A percentile compares a stretch with the other conserved stretches of the same genome.
Evolutionary conservation across 495 filamentous ascomycete species (phyloP).

Genomic region (Elasticomyces elasticus): DNA sequence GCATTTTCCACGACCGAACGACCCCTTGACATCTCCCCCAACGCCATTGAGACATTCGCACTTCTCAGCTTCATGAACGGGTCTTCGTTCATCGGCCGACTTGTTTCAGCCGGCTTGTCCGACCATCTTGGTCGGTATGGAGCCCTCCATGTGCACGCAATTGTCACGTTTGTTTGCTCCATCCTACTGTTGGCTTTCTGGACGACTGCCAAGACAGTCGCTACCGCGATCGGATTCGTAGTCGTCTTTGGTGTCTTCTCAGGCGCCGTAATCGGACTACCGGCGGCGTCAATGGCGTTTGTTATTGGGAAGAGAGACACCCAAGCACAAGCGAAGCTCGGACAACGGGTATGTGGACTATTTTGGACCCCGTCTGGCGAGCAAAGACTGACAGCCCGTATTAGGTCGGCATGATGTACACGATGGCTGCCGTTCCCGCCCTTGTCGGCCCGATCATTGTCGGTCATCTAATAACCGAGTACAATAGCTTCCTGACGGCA

Average conservation of each 20-base stretch:
- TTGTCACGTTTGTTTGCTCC: conserved; percentile 25
- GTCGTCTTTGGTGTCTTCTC: conserved; percentile 33
- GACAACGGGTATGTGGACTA: too few relatives aligned
- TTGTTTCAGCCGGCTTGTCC: conserved; percentile 24
- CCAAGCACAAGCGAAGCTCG: conserved; percentile 26
- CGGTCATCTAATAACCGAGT: conserved; percentile 28
- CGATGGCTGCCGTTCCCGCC: conserved; percentile 26
- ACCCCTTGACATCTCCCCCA: conserved; percentile 7
- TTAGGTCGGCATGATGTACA: conserved; percentile 41
- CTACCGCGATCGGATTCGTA: conserved; percentile 32
- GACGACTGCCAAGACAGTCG: conserved; percentile 23
- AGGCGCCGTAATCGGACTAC: conserved; percentile 36
- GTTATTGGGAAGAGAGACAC: conserved; percentile 25
- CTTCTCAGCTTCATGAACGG: conserved; percentile 38
- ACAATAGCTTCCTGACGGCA: conserved; percentile 22
- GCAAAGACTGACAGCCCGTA: too few relatives aligned
- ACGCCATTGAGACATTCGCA: conserved; percentile 34
- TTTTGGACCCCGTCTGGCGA: too few relatives aligned
- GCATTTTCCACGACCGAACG: conserved; percentile 24
- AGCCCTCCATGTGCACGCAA: conserved; percentile 32
- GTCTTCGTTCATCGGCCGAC: conserved; percentile 31
- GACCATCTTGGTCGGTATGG: conserved; percentile 23
- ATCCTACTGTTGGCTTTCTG: conserved; percentile 33
- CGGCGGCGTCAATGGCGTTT: conserved; percentile 33
- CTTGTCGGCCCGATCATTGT: conserved; percentile 35